These are phyloP conservation scores for Stentor roeselii DNA, from an alignment of 73 alveolate genomes.

Conservation along the genomic window DNA sequence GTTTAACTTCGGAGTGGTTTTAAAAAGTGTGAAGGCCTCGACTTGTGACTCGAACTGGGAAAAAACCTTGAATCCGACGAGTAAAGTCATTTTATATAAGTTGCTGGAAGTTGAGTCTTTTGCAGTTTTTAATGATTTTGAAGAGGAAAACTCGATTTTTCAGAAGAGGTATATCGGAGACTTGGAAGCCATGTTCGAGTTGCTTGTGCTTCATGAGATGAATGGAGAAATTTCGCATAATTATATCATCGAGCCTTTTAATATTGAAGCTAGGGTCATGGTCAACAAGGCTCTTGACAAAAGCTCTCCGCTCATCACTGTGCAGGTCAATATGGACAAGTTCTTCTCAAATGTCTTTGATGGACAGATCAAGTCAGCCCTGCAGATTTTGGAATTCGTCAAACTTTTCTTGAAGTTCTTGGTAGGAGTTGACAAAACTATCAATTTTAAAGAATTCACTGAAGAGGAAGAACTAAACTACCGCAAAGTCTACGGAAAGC, in stretches of 20 bases:
- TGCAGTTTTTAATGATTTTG: background rate
- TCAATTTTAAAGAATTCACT: background rate
- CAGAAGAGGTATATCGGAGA: background rate
- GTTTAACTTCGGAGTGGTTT: background rate
- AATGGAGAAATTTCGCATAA: background rate
- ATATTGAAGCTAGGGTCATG: background rate
- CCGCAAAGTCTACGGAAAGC: too few species aligned
- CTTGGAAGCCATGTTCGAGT: background rate
- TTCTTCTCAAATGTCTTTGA: too few species aligned
- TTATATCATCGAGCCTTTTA: background rate
- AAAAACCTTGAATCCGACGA: background rate
- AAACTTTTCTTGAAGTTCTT: background rate
- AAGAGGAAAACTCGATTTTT: background rate
- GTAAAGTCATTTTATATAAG: too few species aligned
- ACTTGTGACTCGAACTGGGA: slow-evolving; percentile 7
- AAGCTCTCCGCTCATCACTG: background rate
- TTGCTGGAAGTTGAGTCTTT: background rate
- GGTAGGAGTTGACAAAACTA: background rate
- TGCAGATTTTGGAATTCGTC: background rate
- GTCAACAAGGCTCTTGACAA: background rate
- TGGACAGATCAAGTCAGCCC: background rate
- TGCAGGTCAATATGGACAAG: background rate
- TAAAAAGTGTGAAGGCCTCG: too few species aligned
- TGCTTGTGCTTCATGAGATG: background rate
- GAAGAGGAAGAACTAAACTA: background rate